Evolutionary conservation across 2,329 filamentous ascomycete genomes (phyloP).

Genomic region (Fusarium algeriense): DNA sequence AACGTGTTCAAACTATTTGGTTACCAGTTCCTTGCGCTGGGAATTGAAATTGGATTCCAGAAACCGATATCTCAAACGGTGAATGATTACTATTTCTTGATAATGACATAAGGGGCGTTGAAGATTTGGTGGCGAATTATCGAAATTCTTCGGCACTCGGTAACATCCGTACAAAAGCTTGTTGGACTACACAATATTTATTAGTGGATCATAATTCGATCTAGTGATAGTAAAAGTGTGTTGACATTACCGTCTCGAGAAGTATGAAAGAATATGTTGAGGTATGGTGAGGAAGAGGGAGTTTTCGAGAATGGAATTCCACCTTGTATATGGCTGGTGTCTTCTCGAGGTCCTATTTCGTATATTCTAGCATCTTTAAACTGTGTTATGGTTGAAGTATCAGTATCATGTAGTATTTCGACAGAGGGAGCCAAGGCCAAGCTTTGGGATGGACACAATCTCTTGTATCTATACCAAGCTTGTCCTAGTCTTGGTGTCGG

Average conservation of each 20-base stretch:
- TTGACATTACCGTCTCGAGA: neutral
- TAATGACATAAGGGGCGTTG: slow-evolving; percentile 31
- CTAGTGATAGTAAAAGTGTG: slow-evolving; percentile 17
- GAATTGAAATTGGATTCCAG: neutral
- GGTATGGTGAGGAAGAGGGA: neutral
- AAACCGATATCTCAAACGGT: neutral
- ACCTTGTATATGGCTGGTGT: neutral
- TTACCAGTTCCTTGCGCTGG: neutral
- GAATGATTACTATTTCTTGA: neutral
- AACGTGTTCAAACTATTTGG: neutral
- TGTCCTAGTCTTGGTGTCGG: slow-evolving; percentile 23
- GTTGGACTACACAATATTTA: neutral
- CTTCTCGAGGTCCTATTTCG: neutral
- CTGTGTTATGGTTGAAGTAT: neutral
- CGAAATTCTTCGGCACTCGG: slow-evolving; percentile 14
- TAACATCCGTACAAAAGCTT: slow-evolving; percentile 34
- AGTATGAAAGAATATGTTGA: neutral
- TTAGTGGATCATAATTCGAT: slow-evolving; percentile 5
- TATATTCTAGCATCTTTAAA: neutral
- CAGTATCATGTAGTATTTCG: neutral
- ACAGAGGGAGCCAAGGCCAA: slow-evolving; percentile 6
- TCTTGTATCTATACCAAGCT: slow-evolving; percentile 15
- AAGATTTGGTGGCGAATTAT: slow-evolving; percentile 19
- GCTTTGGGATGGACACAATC: slow-evolving; percentile 1
- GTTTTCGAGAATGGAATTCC: neutral